Conservation (phyloP, 805 yeast genomes). For the Lachancea nothofagi region DNA sequence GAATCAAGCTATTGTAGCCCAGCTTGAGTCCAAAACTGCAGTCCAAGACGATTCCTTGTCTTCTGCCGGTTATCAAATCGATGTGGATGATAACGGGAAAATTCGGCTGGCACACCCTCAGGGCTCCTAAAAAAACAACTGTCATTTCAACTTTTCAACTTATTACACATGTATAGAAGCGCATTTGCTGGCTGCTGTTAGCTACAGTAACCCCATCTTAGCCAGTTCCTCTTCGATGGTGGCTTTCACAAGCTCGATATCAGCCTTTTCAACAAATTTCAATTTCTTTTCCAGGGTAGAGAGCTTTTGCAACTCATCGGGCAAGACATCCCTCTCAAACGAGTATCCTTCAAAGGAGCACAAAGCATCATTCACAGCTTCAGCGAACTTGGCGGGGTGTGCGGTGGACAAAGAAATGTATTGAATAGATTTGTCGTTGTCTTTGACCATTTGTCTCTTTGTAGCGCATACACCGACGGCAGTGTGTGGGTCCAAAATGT, state of each 20-base stretch:
- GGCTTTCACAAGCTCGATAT: conserved; percentile 65
- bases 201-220: conserved; percentile 37
- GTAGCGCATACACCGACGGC: conserved; percentile 90
- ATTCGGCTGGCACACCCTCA: conserved; percentile 39
- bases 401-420: conserved; percentile 88
- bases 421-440: conserved; percentile 39
- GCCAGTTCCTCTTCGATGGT: conserved; percentile 69
- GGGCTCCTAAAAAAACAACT: not conserved
- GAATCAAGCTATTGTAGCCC: conserved; percentile 74
- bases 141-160: not conserved
- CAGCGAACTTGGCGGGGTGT: conserved; percentile 97
- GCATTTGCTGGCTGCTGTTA: conserved; percentile 1
- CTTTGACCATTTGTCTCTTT: conserved; percentile 50
- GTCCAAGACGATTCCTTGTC: conserved; percentile 54
- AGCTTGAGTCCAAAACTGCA: conserved; percentile 67
- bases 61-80: conserved; percentile 73
- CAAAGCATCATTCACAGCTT: conserved; percentile 84
- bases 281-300: conserved; percentile 69
- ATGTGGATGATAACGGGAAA: conserved; percentile 60
- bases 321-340: conserved; percentile 83
- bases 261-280: conserved; percentile 62
- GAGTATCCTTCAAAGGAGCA: conserved; percentile 62
- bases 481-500: conserved; percentile 93
- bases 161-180: conserved; percentile 1
- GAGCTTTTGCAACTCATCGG: conserved; percentile 75